These are phyloP conservation scores for Pseudisothecium myosuroides DNA, from an alignment of 225 moss, liverwort and hornwort species.

Conservation along the genomic window DNA sequence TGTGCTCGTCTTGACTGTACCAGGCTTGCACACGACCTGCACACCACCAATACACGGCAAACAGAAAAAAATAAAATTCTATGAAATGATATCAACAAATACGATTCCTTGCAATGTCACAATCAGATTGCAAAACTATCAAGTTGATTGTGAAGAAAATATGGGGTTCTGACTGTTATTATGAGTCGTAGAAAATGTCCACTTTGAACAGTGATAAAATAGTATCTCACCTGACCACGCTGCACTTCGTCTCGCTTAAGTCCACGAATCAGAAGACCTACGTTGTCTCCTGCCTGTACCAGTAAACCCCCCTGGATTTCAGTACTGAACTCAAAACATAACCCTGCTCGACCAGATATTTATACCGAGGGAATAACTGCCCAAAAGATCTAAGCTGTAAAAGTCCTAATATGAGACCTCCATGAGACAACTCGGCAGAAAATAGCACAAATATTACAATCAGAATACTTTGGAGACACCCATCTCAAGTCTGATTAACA, in stretches of 20 bases:
- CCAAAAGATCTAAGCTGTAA: neutral
- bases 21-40: constrained; percentile 73
- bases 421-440: neutral
- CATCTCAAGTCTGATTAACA: neutral
- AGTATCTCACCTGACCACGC: constrained; percentile 67
- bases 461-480: neutral
- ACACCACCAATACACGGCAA: neutral
- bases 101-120: neutral
- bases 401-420: neutral
- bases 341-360: neutral
- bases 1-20: constrained; percentile 66
- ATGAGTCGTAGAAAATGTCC: neutral
- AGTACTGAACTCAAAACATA: neutral
- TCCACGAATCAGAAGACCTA: constrained; percentile 85
- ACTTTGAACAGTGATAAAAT: neutral
- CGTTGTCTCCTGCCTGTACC: constrained; percentile 81
- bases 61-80: neutral
- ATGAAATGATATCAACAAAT: neutral
- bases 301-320: neutral
- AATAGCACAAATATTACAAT: neutral
- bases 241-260: constrained; percentile 85
- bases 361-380: neutral
- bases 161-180: neutral
- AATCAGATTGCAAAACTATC: neutral
- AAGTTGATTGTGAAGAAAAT: neutral